Conservation (phyloP, 768 basidiomycete genomes). For the Collybiopsis luxurians region DNA sequence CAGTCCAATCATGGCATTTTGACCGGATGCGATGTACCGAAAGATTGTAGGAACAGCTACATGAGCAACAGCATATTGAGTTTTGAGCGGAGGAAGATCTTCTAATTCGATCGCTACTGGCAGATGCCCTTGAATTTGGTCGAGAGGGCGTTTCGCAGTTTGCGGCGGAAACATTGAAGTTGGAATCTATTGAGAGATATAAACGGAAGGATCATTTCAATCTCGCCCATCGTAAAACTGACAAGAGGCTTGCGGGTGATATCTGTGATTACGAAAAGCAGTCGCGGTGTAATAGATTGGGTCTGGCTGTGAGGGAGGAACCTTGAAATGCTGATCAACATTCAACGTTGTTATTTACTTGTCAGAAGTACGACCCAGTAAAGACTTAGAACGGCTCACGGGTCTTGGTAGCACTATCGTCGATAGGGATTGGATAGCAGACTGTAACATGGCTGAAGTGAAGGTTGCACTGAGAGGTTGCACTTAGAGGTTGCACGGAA, state of each 20-base stretch:
- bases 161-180: slow-evolving; percentile 3
- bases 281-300: slow-evolving; percentile 5
- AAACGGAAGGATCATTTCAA: background rate
- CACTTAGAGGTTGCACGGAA: no score
- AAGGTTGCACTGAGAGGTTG: background rate
- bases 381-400: background rate
- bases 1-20: background rate
- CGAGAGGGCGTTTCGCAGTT: background rate
- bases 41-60: background rate
- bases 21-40: background rate
- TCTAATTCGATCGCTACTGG: background rate
- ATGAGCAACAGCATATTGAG: slow-evolving; percentile 3
- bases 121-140: background rate
- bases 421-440: background rate
- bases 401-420: slow-evolving; percentile 4
- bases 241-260: background rate
- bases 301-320: slow-evolving; percentile 4
- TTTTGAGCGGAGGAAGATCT: background rate
- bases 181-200: background rate
- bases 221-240: background rate
- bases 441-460: background rate
- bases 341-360: background rate
- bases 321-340: slow-evolving; percentile 1
- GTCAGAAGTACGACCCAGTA: background rate
- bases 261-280: background rate